Base-by-base conservation (phyloP, 2,329 filamentous ascomycete species). In the Alternaria sp. region DNA sequence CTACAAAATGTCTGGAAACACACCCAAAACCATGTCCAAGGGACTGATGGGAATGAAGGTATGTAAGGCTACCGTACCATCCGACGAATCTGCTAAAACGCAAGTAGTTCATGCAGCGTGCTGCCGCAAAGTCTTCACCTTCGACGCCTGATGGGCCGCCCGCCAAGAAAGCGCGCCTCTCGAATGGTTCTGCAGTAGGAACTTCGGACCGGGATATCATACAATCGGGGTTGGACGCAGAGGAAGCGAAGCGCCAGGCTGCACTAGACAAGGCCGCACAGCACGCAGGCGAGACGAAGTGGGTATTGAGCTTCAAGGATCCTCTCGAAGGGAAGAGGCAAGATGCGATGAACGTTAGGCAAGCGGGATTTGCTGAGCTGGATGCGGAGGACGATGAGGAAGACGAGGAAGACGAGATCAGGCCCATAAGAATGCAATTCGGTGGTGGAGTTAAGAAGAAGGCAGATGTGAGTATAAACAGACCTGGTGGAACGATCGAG, bases 21-120 rank as follows among this genome's bases (percentile, higher is more conserved):
- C 72, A 18, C 75, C 75, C 26, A 91, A 90, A 79, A 85, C 84
- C 46, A 93, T 96, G 88, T 97, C 94, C 64, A 94, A 91, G 60
- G 89, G 93, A 68, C 89, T 97, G 48, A 85, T 96, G 74, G 94
- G 91, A 38, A 97, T 97, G 93, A 96, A 96, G 80, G 86, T 84
- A 74, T 36, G 58, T 41, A 49, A 18, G 30, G 32, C 14, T 43
- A 24, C 8, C 30, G 16, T 36, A 36, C 14, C 47, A 14, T 14
- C 32, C 43, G 56, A 28, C 52, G 47, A 44, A 44, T 48, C 44
- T 41, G 52, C 63, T 68, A 38, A 71, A 34, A 54, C 39, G 3
- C 32, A 30, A 22, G 57, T 70, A 88, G 83, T 97, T 97, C 77
- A 97, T 97, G 94, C 94, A 96, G 83, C 88, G 94, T 72, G 91